Evolutionary conservation across 768 basidiomycete species (phyloP).

Genomic region (Pisolithus albus): DNA sequence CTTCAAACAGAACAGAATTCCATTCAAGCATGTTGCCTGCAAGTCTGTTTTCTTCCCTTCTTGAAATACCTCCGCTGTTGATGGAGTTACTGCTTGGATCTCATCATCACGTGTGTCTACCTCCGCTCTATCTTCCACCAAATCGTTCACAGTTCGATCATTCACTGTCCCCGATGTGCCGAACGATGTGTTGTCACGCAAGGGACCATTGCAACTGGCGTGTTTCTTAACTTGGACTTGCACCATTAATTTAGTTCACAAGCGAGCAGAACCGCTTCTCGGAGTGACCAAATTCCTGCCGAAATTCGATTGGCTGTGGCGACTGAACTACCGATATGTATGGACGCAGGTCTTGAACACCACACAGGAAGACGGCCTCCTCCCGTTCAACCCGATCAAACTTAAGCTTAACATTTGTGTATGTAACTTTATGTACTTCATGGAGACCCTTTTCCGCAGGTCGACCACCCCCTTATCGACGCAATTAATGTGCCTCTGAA

Average conservation of each 20-base stretch:
- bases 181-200: neutral
- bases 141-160: neutral
- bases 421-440: conserved; percentile 16
- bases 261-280: conserved; percentile 2
- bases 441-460: conserved; percentile 4
- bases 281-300: conserved; percentile 2
- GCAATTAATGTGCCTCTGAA: neutral
- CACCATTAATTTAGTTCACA: conserved; percentile 2
- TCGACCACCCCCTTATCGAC: conserved; percentile 8
- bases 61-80: neutral
- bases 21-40: neutral
- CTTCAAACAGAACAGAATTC: neutral
- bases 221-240: neutral
- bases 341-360: conserved; percentile 4
- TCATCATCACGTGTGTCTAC: too few species aligned
- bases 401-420: conserved; percentile 15
- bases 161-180: neutral
- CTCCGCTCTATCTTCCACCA: neutral
- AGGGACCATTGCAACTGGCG: neutral
- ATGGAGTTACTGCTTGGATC: neutral
- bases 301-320: neutral
- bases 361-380: neutral
- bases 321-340: neutral
- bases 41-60: neutral
- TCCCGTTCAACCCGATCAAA: conserved; percentile 8